These are phyloP conservation scores for Physocladia obscura DNA, from an alignment of 192 early-diverging fungal species.

Conservation along the genomic window DNA sequence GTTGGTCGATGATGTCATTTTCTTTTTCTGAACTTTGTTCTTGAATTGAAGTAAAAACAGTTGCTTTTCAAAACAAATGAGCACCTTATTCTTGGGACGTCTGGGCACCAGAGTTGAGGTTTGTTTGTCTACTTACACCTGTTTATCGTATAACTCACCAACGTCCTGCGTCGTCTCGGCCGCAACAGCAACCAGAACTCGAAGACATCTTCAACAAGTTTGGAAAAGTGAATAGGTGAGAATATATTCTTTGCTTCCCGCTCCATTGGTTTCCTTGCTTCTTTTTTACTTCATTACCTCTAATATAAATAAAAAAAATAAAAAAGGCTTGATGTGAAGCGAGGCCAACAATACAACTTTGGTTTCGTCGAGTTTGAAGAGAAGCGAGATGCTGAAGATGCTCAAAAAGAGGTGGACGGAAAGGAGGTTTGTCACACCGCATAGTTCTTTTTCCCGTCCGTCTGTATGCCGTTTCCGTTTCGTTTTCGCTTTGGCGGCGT, in stretches of 20 bases:
- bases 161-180: not conserved
- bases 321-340: constrained; percentile 40
- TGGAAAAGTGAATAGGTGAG: constrained; percentile 41
- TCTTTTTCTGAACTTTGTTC: not conserved
- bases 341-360: constrained; percentile 45
- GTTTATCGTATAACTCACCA: not conserved
- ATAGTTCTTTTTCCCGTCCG: not conserved
- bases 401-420: constrained; percentile 24
- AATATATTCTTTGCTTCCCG: not conserved
- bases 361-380: constrained; percentile 57
- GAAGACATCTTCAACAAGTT: constrained; percentile 55
- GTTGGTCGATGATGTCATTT: not conserved
- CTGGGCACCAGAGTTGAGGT: constrained; percentile 25
- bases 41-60: too few relatives aligned
- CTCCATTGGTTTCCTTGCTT: too few relatives aligned
- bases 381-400: constrained; percentile 46
- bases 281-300: not conserved
- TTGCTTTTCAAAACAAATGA: constrained; percentile 5
- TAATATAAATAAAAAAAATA: not conserved
- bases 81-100: constrained; percentile 13
- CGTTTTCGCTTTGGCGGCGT: too few relatives aligned
- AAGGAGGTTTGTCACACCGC: constrained; percentile 21
- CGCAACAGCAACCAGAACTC: constrained; percentile 30
- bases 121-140: not conserved
- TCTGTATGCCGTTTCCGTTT: not conserved